Conservation (phyloP, 2,329 filamentous ascomycete species). For the Fusarium burgessii region DNA sequence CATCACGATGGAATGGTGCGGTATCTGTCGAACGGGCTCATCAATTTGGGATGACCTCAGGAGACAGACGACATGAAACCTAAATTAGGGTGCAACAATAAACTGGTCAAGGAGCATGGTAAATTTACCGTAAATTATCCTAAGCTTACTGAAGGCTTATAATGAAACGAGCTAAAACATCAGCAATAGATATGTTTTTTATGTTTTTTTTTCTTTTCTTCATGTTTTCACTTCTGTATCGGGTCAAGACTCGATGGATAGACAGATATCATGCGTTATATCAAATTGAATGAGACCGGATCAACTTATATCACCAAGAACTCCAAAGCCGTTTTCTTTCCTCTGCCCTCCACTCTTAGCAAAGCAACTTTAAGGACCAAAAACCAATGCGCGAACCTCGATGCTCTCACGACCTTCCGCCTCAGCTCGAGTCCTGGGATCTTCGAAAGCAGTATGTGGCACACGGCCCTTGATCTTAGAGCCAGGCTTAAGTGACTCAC, state of each 20-base stretch:
- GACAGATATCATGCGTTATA: constrained; percentile 34
- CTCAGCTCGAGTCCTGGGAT: constrained; percentile 76
- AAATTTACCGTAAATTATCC: too few species aligned
- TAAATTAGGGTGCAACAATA: too few species aligned
- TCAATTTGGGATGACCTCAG: constrained; percentile 6
- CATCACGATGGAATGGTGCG: constrained; percentile 8
- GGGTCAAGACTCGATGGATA: constrained; percentile 30
- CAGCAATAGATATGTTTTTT: constrained; percentile 10
- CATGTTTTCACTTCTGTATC: constrained; percentile 9
- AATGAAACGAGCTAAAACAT: constrained; percentile 6
- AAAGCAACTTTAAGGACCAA: constrained; percentile 65
- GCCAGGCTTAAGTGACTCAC: constrained; percentile 63
- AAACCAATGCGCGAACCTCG: constrained; percentile 87
- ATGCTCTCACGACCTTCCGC: constrained; percentile 86
- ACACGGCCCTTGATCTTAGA: constrained; percentile 66
- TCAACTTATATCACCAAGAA: background rate
- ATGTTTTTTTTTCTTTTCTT: background rate
- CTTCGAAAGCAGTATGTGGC: constrained; percentile 83
- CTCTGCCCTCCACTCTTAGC: background rate
- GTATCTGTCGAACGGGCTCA: constrained; percentile 23
- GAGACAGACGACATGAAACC: too few species aligned
- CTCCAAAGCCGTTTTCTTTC: background rate
- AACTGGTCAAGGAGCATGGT: too few species aligned
- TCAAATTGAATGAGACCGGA: constrained; percentile 3
- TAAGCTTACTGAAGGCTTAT: constrained; percentile 13